phyloP scores from a whole-genome alignment of 2,329 filamentous ascomycete genomes.

The Scytalidium lignicola region DNA sequence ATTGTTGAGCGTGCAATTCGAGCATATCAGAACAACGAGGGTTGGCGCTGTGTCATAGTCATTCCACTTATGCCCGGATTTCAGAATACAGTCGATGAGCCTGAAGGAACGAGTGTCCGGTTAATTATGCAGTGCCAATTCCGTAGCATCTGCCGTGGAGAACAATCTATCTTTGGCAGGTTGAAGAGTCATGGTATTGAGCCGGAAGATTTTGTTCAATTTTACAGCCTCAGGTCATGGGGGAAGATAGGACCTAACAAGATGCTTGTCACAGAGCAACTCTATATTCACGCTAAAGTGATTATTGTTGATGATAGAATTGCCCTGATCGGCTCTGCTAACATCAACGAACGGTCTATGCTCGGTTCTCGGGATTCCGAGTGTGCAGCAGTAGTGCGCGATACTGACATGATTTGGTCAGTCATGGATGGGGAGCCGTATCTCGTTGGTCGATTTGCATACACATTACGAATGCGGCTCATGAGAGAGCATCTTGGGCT shows the following conservation, averaged over 20 bases:
- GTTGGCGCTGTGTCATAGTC: constrained; percentile 84
- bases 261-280: constrained; percentile 83
- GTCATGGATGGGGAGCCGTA: constrained; percentile 89
- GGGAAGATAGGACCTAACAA: constrained; percentile 81
- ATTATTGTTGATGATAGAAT: constrained; percentile 94
- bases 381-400: constrained; percentile 81
- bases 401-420: constrained; percentile 88
- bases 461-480: constrained; percentile 84
- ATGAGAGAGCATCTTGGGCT: constrained; percentile 98
- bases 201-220: constrained; percentile 91
- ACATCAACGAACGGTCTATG: constrained; percentile 98
- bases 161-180: constrained; percentile 85
- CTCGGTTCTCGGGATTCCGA: constrained; percentile 88
- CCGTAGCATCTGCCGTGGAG: constrained; percentile 89
- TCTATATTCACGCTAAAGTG: constrained; percentile 96
- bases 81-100: constrained; percentile 90
- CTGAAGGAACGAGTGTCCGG: constrained; percentile 89
- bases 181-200: constrained; percentile 76
- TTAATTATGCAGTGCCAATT: constrained; percentile 97
- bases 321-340: constrained; percentile 92
- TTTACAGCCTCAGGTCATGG: constrained; percentile 90
- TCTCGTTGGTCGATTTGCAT: constrained; percentile 84
- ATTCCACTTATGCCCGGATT: constrained; percentile 98
- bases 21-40: constrained; percentile 76
- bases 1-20: constrained; percentile 86